Percentiles rank a stretch among this genome's conserved stretches.
Conservation (phyloP, 2,329 filamentous ascomycete genomes). For the Orbilia javanica region DNA sequence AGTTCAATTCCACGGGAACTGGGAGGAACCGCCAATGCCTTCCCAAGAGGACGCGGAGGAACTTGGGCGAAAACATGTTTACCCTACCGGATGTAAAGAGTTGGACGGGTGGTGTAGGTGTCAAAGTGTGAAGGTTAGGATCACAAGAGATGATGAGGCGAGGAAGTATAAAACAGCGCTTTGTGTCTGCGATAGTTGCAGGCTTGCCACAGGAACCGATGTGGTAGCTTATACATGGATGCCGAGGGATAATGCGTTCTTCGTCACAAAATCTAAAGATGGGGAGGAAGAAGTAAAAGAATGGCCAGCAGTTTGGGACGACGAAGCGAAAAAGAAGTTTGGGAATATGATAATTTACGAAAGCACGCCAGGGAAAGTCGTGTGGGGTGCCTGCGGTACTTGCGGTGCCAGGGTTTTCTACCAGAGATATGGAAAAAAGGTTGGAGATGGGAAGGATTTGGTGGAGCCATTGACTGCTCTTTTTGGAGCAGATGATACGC, state of each 20-base stretch:
- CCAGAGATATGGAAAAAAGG: constrained; percentile 21
- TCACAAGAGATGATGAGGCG: constrained; percentile 23
- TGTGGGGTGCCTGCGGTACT: constrained; percentile 40
- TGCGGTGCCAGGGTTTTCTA: constrained; percentile 39
- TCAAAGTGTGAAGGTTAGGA: constrained; percentile 22
- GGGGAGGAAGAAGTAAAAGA: constrained; percentile 11
- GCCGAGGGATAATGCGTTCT: constrained; percentile 24
- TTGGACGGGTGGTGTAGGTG: constrained; percentile 48
- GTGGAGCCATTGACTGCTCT: constrained; percentile 30
- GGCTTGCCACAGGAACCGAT: constrained; percentile 32
- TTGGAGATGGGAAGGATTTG: constrained; percentile 12
- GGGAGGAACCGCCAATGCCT: constrained; percentile 38
- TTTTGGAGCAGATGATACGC: constrained; percentile 29
- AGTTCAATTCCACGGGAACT: constrained; percentile 36
- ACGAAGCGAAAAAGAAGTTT: constrained; percentile 24
- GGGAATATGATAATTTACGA: constrained; percentile 38
- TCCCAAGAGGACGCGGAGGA: constrained; percentile 9
- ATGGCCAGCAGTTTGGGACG: constrained; percentile 41
- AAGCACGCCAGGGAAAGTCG: constrained; percentile 11
- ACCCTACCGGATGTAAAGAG: constrained; percentile 34
- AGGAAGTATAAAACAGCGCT: constrained; percentile 20
- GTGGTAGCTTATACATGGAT: constrained; percentile 25
- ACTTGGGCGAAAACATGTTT: constrained; percentile 16
- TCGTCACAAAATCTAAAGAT: constrained; percentile 4
- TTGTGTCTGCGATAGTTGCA: constrained; percentile 44